phyloP scores from a whole-genome alignment of 345 rosid species.

The Laguncularia racemosa region DNA sequence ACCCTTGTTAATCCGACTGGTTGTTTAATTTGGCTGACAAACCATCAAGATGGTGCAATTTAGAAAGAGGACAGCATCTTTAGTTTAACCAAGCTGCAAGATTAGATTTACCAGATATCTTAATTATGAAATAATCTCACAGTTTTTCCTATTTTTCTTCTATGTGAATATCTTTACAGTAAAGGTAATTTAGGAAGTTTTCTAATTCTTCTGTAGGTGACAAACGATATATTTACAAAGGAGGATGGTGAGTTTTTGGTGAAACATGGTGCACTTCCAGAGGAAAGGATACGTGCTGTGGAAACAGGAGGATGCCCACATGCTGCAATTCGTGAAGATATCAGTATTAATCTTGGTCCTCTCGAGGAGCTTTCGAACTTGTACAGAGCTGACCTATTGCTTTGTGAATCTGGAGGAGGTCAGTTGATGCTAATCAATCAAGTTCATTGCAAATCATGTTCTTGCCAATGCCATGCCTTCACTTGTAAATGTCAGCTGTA shows the following conservation, averaged over 20 bases:
- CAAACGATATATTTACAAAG: slow-evolving; percentile 95
- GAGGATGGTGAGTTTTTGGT: slow-evolving; percentile 96
- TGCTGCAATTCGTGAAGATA: slow-evolving; percentile 98
- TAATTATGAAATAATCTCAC: too few relatives aligned
- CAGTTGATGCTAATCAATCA: background rate
- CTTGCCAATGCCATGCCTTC: too few relatives aligned
- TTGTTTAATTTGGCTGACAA: too few relatives aligned
- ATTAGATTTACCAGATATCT: too few relatives aligned
- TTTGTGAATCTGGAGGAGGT: slow-evolving; percentile 99
- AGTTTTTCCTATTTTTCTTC: too few relatives aligned
- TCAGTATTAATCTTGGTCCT: slow-evolving; percentile 95
- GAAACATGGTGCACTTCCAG: slow-evolving; percentile 85
- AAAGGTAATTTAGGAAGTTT: too few relatives aligned
- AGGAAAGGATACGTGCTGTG: slow-evolving; percentile 85
- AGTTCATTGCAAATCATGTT: background rate
- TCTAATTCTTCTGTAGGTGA: slow-evolving; percentile 44
- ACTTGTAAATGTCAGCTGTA: too few relatives aligned
- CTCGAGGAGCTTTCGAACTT: slow-evolving; percentile 89
- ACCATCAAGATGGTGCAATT: too few relatives aligned
- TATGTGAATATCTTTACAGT: too few relatives aligned
- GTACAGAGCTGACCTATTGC: slow-evolving; percentile 81
- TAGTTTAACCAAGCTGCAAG: too few relatives aligned
- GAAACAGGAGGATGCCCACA: slow-evolving; percentile 99
- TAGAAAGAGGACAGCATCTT: too few relatives aligned
- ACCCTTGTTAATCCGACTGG: too few relatives aligned